Conservation (phyloP, 179 eudicot genomes). For the Drosera spatulata region DNA sequence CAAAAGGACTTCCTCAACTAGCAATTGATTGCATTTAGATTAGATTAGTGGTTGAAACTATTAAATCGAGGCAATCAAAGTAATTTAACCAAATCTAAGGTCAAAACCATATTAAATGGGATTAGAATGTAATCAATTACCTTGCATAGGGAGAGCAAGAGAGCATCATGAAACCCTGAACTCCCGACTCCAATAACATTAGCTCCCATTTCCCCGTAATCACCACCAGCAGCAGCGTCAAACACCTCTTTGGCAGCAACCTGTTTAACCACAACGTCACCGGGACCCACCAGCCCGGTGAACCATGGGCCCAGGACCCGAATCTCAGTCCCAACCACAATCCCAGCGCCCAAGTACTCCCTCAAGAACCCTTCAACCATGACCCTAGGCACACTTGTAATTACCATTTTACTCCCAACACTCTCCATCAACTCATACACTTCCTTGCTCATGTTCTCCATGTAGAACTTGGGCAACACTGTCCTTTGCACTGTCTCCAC, state of each 20-base stretch:
- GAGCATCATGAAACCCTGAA: constrained; percentile 37
- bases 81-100: no score
- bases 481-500: constrained; percentile 63
- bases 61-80: no score
- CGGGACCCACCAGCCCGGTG: constrained; percentile 30
- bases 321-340: constrained; percentile 65
- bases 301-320: constrained; percentile 37
- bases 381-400: constrained; percentile 73
- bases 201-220: constrained; percentile 33
- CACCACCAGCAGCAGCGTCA: no score
- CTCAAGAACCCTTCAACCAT: constrained; percentile 79
- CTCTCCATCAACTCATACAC: constrained; percentile 41
- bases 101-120: no score
- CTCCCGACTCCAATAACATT: constrained; percentile 68
- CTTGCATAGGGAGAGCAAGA: constrained; percentile 61
- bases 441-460: constrained; percentile 51
- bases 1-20: no score
- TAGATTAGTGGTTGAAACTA: no score
- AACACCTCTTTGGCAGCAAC: constrained; percentile 35
- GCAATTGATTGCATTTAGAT: no score
- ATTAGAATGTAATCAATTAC: constrained; percentile 15
- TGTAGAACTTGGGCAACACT: constrained; percentile 80
- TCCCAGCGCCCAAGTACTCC: constrained; percentile 58
- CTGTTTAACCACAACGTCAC: constrained; percentile 46
- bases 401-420: constrained; percentile 28